Percentiles rank a stretch among this genome's conserved stretches.
Conservation (phyloP, 805 yeast species). For the Maudiozyma pseudohumilis region DNA sequence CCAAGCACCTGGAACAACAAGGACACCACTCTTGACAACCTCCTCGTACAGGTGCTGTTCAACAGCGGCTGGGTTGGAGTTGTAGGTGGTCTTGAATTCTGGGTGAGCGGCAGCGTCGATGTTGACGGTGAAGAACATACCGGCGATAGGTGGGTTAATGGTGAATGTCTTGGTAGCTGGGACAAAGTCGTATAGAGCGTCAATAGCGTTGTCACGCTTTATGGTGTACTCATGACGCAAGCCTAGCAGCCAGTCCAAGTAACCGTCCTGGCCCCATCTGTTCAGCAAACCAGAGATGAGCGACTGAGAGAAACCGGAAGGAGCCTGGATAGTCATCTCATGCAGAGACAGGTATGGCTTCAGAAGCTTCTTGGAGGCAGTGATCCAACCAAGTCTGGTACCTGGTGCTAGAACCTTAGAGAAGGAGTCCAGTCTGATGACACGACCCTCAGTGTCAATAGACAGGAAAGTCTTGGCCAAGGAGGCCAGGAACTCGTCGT, state of each 20-base stretch:
- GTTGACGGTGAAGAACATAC: constrained; percentile 73
- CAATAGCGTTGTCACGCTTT: constrained; percentile 82
- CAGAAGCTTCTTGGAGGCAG: constrained; percentile 54
- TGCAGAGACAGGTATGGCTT: constrained; percentile 62
- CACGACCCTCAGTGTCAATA: constrained; percentile 80
- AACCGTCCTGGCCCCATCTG: constrained; percentile 87
- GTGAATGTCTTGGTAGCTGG: constrained; percentile 24
- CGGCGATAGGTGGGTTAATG: constrained; percentile 62
- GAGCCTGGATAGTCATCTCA: constrained; percentile 72
- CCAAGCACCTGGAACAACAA: constrained; percentile 82
- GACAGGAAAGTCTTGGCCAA: constrained; percentile 69
- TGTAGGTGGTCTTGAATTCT: constrained; percentile 46
- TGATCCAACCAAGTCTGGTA: constrained; percentile 79
- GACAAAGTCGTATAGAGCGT: constrained; percentile 53
- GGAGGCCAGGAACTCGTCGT: constrained; percentile 55
- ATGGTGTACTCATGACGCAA: constrained; percentile 74
- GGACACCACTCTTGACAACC: constrained; percentile 48
- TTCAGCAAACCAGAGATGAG: constrained; percentile 59
- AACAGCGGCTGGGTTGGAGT: constrained; percentile 50
- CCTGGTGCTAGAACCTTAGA: constrained; percentile 93
- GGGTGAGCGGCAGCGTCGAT: constrained; percentile 79
- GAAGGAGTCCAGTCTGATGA: constrained; percentile 77
- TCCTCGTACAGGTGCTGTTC: constrained; percentile 55
- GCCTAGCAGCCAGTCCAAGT: constrained; percentile 80
- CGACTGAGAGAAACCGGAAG: constrained; percentile 74